phyloP scores from a whole-genome alignment of 495 filamentous ascomycete species.

The Aspergillus wentii region DNA sequence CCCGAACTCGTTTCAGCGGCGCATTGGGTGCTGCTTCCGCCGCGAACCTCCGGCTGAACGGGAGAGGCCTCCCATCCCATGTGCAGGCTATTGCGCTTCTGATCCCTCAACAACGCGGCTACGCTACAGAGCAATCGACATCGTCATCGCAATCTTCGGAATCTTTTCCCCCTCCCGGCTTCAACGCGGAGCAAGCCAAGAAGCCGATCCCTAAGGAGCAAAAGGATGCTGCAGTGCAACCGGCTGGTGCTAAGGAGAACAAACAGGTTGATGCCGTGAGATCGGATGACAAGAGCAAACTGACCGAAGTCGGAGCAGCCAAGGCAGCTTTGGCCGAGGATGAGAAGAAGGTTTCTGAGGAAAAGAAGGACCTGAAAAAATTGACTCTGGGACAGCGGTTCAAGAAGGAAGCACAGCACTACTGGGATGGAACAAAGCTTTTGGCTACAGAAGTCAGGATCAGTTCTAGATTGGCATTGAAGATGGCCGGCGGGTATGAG shows the following conservation, averaged over 20 bases:
- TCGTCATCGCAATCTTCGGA: constrained; percentile 45
- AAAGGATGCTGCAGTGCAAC: constrained; percentile 26
- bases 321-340: constrained; percentile 38
- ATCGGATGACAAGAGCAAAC: constrained; percentile 34
- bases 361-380: constrained; percentile 79
- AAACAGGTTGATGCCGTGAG: constrained; percentile 26
- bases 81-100: constrained; percentile 61
- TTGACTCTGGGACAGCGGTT: constrained; percentile 86
- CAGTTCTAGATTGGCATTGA: constrained; percentile 81
- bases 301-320: constrained; percentile 42
- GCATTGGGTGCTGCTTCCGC: constrained; percentile 34
- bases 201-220: constrained; percentile 62
- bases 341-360: constrained; percentile 51
- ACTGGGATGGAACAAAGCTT: constrained; percentile 99
- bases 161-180: constrained; percentile 81
- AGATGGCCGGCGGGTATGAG: constrained; percentile 98
- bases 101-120: constrained; percentile 53
- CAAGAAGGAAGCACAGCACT: constrained; percentile 87
- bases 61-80: constrained; percentile 53
- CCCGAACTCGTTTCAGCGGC: constrained; percentile 29
- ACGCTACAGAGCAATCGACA: constrained; percentile 69
- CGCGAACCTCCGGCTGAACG: constrained; percentile 52
- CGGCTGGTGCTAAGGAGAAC: constrained; percentile 12
- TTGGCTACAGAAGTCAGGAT: constrained; percentile 90
- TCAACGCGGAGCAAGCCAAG: constrained; percentile 86